Percentiles rank a stretch among this genome's conserved stretches.
phyloP scores from a whole-genome alignment of 345 rosid genomes.

The Ceriops decandra region DNA sequence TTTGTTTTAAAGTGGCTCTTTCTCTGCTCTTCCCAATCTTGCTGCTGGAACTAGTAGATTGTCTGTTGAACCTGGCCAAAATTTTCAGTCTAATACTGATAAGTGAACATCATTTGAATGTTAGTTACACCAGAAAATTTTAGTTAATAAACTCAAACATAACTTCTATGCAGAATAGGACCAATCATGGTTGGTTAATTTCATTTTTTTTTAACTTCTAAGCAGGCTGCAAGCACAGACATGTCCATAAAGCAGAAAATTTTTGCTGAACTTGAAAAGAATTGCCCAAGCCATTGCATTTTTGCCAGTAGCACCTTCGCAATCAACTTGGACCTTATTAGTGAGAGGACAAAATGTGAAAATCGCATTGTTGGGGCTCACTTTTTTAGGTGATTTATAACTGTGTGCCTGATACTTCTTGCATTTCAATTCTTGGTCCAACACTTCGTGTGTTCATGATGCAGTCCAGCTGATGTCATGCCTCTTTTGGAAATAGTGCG shows the following conservation, averaged over 20 bases:
- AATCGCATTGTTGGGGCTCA: conserved; percentile 27
- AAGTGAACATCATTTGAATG: no score
- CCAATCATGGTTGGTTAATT: neutral
- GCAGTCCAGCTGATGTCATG: conserved; percentile 28
- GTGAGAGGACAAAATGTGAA: neutral
- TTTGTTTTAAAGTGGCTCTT: neutral
- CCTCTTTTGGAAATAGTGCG: conserved; percentile 33
- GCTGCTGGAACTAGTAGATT: no score
- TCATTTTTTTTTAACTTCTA: neutral
- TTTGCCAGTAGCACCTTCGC: conserved; percentile 11
- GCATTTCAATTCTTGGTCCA: neutral
- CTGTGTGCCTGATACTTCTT: neutral
- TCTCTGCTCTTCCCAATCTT: neutral
- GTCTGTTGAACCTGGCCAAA: no score
- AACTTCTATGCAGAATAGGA: no score
- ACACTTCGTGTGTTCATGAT: conserved; percentile 4
- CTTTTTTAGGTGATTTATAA: conserved; percentile 24
- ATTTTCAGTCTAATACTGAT: no score
- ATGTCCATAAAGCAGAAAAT: neutral
- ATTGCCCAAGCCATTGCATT: conserved; percentile 12
- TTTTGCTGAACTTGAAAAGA: conserved; percentile 9
- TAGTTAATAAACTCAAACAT: no score
- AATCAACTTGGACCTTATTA: neutral
- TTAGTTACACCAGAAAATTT: no score
- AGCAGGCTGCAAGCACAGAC: neutral